Base-by-base conservation (phyloP, 768 basidiomycete genomes). In the Daedaleopsis nitida region DNA sequence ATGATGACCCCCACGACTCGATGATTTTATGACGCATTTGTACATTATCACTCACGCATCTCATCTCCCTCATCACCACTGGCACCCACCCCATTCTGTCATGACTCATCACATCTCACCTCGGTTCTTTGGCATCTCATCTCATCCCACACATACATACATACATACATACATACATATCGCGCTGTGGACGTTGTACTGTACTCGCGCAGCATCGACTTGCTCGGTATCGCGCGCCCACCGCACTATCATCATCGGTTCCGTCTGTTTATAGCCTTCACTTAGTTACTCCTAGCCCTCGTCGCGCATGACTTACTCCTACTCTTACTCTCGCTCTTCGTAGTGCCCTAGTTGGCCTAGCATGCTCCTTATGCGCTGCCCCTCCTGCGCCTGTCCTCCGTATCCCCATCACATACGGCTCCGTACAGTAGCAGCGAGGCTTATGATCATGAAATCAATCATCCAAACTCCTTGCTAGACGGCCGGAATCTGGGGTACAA, bases 1-100 rank as follows among this genome's bases (percentile, higher is more conserved):
- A 17, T 55, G 45, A 57, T 49, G 56, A 62, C 57, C 52, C 44
- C 57, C 38, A 62, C 61, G 61, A 62, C 51, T 49, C 56, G 56
- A 62, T 58, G 61, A 62, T 62, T 51, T 62, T 52, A 62, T 54
- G 61, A 62, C 61, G 57, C 61, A 62, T 58, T 54, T 62, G 61
- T 62, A 62, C 60, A 57, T 57, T 57, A 55, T 61, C 60, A 61
- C 60, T 43, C 60, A 61, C 6, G 27, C 54, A 27, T 44, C 43
- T 24, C 43, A 14, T 23, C 27, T 27, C 19, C 19, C 19, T 23
- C 21, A 47, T n/a, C 45, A 7, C 23, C 21, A 21, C 19, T 48
- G 47, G 47, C 47, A 19, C 27, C 27, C 27, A 32, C 27, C 7
- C 27, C 27, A 32, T 32, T 32, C 4, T 32, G 27, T 32, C 27